Conservation (phyloP, 1,284 basidiomycete genomes). For the Leccinum laetum region DNA sequence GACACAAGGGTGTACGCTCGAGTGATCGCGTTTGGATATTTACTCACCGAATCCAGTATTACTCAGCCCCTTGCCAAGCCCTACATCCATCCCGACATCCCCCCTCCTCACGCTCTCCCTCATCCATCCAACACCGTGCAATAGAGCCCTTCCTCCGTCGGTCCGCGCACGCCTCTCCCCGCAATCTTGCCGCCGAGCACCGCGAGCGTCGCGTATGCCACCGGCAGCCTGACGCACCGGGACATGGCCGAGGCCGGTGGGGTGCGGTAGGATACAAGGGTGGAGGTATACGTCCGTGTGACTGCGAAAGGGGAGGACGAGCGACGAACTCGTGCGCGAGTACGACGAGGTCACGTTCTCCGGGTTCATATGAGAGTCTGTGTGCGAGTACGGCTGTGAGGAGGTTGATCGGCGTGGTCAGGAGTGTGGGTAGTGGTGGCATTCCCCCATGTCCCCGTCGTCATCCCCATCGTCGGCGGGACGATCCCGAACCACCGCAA, state of each 20-base stretch:
- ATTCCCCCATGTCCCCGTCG: neutral
- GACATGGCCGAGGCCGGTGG: constrained; percentile 80
- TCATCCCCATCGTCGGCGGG: constrained; percentile 15
- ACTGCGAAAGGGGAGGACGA: neutral
- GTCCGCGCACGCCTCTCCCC: constrained; percentile 65
- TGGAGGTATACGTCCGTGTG: constrained; percentile 70
- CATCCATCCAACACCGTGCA: constrained; percentile 62
- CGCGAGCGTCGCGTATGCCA: constrained; percentile 76
- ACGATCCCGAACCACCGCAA: constrained; percentile 61
- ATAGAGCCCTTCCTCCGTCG: constrained; percentile 61
- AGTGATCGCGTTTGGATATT: no score
- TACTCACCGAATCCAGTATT: constrained; percentile 1
- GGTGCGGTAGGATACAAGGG: constrained; percentile 74
- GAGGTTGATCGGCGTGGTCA: constrained; percentile 70
- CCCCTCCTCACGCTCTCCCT: constrained; percentile 46
- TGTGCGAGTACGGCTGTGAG: constrained; percentile 77
- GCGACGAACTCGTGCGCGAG: constrained; percentile 83
- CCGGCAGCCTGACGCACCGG: constrained; percentile 83
- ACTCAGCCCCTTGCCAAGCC: constrained; percentile 24
- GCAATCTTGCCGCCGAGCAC: constrained; percentile 70
- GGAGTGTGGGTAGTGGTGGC: constrained; percentile 41
- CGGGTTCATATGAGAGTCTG: constrained; percentile 70
- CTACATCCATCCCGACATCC: constrained; percentile 30
- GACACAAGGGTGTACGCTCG: no score
- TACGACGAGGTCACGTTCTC: constrained; percentile 87